Evolutionary conservation across 768 basidiomycete species (phyloP).

Genomic region (Russula brevipes): DNA sequence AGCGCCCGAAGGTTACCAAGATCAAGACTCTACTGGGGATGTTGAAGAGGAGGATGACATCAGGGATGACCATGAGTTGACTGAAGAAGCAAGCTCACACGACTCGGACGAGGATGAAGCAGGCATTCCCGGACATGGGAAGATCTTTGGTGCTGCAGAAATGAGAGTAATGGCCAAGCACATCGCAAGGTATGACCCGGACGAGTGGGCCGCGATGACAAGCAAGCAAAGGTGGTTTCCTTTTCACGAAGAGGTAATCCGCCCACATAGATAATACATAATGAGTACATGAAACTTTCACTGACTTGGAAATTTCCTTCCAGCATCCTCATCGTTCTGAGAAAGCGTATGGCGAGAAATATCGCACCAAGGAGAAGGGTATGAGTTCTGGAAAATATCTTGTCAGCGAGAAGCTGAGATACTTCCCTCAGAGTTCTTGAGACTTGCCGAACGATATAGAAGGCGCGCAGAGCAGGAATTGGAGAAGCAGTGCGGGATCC

Average conservation of each 20-base stretch:
- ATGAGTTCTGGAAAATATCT: neutral
- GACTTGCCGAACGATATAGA: constrained; percentile 30
- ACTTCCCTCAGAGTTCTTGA: constrained; percentile 12
- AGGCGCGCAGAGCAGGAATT: constrained; percentile 15
- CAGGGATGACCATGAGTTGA: constrained; percentile 32
- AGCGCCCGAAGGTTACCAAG: neutral
- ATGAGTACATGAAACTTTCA: neutral
- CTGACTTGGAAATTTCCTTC: neutral
- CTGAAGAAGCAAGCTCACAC: constrained; percentile 28
- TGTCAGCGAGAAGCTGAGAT: neutral
- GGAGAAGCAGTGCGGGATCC: constrained; percentile 26
- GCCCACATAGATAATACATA: neutral
- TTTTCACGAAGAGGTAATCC: constrained; percentile 47
- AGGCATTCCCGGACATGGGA: constrained; percentile 50
- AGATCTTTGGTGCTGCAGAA: constrained; percentile 56
- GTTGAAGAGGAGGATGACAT: constrained; percentile 32
- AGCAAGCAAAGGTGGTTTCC: constrained; percentile 50
- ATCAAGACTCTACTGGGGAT: neutral
- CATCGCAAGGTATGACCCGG: constrained; percentile 38
- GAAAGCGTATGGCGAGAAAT: constrained; percentile 7
- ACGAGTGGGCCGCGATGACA: constrained; percentile 41
- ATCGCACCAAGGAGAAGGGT: constrained; percentile 16
- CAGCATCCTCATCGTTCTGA: constrained; percentile 19
- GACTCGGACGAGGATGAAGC: constrained; percentile 31
- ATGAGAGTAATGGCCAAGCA: constrained; percentile 54